Percentiles rank a stretch among this genome's conserved stretches.
Evolutionary conservation across 1,284 basidiomycete species (phyloP).

Genomic region (Cryptococcus wingfieldii): DNA sequence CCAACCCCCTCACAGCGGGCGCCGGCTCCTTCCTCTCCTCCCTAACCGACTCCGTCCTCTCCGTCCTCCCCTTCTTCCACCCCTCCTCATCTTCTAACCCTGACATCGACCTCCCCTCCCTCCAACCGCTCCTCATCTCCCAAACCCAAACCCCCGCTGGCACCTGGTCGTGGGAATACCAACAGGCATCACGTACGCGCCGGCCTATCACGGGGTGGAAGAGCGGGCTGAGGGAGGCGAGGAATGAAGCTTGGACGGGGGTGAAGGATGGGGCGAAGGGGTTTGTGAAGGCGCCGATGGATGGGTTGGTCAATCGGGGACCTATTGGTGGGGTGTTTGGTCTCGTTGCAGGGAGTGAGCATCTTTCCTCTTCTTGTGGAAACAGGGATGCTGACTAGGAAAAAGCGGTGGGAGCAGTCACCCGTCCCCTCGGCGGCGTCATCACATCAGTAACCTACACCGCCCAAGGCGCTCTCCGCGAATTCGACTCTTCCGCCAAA

Average conservation of each 20-base stretch:
- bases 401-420: not conserved
- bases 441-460: not conserved
- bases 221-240: constrained; percentile 1
- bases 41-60: too few relatives aligned
- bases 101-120: not conserved
- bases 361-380: not conserved
- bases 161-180: constrained; percentile 1
- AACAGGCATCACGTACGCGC: not conserved
- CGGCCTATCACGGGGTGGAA: not conserved
- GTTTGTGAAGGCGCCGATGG: not conserved
- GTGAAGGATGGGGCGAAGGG: constrained; percentile 4
- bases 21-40: too few relatives aligned
- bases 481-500: not conserved
- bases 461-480: not conserved
- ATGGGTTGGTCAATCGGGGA: not conserved
- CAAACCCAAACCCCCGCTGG: not conserved
- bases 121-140: not conserved
- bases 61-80: too few relatives aligned
- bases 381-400: not conserved
- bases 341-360: not conserved
- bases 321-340: not conserved
- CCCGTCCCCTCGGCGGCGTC: not conserved
- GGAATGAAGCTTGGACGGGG: not conserved
- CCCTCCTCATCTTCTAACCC: too few relatives aligned
- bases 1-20: constrained; percentile 53